Conservation (phyloP, 2,329 filamentous ascomycete species). For the Colletotrichum tamarilloi region DNA sequence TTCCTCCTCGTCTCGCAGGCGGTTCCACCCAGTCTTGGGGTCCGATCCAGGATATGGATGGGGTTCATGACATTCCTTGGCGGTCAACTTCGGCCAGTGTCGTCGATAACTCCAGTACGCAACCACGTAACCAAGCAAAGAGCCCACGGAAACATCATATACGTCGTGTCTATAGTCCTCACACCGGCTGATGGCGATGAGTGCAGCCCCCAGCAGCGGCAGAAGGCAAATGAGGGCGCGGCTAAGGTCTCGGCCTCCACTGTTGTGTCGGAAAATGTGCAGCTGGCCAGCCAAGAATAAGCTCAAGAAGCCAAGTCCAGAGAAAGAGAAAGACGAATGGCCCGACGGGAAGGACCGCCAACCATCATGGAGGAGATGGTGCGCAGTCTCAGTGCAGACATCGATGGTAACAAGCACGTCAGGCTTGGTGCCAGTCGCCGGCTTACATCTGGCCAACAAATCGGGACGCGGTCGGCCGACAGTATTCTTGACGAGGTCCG, state of each 20-base stretch:
- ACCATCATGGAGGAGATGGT: constrained; percentile 80
- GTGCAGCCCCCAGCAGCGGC: constrained; percentile 71
- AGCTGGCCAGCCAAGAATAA: constrained; percentile 77
- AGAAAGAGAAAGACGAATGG: constrained; percentile 83
- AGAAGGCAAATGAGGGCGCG: constrained; percentile 67
- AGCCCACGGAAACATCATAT: constrained; percentile 74
- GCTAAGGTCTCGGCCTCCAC: constrained; percentile 61
- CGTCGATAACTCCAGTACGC: constrained; percentile 75
- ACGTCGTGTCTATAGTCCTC: constrained; percentile 80
- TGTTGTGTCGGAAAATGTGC: constrained; percentile 63
- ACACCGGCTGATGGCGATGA: constrained; percentile 76
- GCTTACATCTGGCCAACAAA: constrained; percentile 81
- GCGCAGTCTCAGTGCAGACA: constrained; percentile 78
- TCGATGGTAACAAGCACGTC: constrained; percentile 70
- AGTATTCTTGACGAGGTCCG: constrained; percentile 90
- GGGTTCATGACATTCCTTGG: constrained; percentile 66
- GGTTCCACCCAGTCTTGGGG: constrained; percentile 48
- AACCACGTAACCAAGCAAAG: constrained; percentile 67
- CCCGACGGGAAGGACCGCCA: constrained; percentile 88
- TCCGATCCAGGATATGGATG: constrained; percentile 60
- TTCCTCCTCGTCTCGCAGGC: constrained; percentile 66
- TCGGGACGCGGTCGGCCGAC: constrained; percentile 79
- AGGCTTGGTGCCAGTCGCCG: constrained; percentile 60
- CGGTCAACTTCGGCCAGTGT: constrained; percentile 69
- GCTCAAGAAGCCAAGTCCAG: constrained; percentile 79